Percentiles rank a stretch among this genome's conserved stretches.
phyloP scores from a whole-genome alignment of 2,329 filamentous ascomycete genomes.

The Arthrocladium fulminans region DNA sequence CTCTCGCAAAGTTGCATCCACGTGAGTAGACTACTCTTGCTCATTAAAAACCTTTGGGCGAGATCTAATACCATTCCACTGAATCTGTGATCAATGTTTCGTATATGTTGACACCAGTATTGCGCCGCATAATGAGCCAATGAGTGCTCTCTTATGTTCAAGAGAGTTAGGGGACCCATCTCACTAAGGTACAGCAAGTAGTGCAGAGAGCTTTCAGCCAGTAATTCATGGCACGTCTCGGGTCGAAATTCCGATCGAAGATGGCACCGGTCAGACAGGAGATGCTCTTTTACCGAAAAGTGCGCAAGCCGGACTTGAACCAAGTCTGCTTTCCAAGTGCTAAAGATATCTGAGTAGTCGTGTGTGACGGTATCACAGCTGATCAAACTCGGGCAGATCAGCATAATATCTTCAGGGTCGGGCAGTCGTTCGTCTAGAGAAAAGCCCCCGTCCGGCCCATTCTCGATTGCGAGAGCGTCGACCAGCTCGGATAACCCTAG shows the following conservation, averaged over 20 bases:
- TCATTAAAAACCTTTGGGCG: neutral
- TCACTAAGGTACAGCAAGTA: neutral
- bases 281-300: no score
- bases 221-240: no score
- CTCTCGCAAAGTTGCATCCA: neutral
- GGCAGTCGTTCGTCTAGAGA: slow-evolving; percentile 10
- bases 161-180: neutral
- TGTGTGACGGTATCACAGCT: neutral
- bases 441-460: slow-evolving; percentile 7
- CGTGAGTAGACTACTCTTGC: neutral
- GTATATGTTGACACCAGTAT: neutral
- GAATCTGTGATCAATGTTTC: neutral
- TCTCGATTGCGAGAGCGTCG: slow-evolving; percentile 12
- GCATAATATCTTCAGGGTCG: slow-evolving; percentile 15
- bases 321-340: neutral
- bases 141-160: neutral
- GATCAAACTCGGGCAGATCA: slow-evolving; percentile 21
- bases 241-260: no score
- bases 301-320: no score
- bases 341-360: neutral
- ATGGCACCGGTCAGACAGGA: no score
- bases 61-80: neutral
- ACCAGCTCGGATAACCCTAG: slow-evolving; percentile 5
- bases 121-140: neutral
- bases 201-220: no score